A percentile compares a stretch with the other conserved stretches of the same genome.
Conservation (phyloP, 768 basidiomycete genomes). For the Panaeolus papilionaceus region DNA sequence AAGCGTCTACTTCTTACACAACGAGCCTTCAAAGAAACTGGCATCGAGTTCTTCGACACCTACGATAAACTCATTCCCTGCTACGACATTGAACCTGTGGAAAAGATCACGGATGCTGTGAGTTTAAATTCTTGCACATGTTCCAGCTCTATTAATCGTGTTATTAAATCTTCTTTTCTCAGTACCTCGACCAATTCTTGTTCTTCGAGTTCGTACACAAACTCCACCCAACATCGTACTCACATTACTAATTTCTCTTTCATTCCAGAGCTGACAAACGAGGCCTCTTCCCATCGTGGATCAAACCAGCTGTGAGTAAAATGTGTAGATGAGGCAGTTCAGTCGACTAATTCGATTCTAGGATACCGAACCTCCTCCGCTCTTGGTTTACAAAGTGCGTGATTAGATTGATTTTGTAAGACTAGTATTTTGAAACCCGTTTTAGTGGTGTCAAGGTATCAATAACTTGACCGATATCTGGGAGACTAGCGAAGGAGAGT, state of each 20-base stretch:
- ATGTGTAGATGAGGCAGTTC: not conserved
- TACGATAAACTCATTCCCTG: slow-evolving; percentile 99
- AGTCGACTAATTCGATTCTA: slow-evolving; percentile 26
- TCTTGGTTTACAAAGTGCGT: slow-evolving; percentile 88
- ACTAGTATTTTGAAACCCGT: slow-evolving; percentile 8
- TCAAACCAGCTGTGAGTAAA: slow-evolving; percentile 82
- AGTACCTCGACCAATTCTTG: slow-evolving; percentile 97
- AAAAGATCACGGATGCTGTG: slow-evolving; percentile 99
- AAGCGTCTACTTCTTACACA: slow-evolving; percentile 97
- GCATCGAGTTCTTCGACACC: slow-evolving; percentile 96
- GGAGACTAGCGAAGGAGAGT: slow-evolving; percentile 98
- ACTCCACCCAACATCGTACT: not conserved
- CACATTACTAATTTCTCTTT: slow-evolving; percentile 18
- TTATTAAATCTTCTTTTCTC: slow-evolving; percentile 25
- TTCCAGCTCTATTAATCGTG: not conserved
- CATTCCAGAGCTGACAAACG: slow-evolving; percentile 86
- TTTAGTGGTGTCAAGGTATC: slow-evolving; percentile 95
- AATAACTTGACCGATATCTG: slow-evolving; percentile 98
- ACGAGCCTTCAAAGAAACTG: slow-evolving; percentile 97
- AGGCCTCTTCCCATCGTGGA: slow-evolving; percentile 98
- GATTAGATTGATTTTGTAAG: not conserved
- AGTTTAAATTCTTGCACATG: slow-evolving; percentile 33
- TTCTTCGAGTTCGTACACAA: slow-evolving; percentile 79
- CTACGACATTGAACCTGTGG: slow-evolving; percentile 99
- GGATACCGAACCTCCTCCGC: slow-evolving; percentile 95